Conservation (phyloP, 2,329 filamentous ascomycete species). For the Aspergillus pseudoviridinutans region DNA sequence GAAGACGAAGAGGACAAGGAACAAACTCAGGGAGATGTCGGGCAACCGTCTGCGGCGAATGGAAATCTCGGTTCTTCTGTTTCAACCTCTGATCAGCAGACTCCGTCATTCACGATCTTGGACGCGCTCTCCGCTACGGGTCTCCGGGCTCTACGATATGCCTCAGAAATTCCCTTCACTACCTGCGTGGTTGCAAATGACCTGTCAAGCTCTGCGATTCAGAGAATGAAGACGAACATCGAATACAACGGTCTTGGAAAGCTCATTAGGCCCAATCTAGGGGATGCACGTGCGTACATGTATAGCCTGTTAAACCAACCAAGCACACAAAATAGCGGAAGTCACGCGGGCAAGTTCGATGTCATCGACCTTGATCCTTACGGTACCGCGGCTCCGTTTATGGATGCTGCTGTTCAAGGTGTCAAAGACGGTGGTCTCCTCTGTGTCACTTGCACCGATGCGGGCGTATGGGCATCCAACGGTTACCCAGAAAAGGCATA, state of each 20-base stretch:
- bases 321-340: constrained; percentile 37
- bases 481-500: constrained; percentile 94
- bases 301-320: constrained; percentile 60
- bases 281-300: constrained; percentile 89
- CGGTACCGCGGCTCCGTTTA: constrained; percentile 85
- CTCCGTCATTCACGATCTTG: constrained; percentile 69
- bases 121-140: constrained; percentile 94
- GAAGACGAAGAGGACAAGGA: constrained; percentile 13
- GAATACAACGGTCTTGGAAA: constrained; percentile 72
- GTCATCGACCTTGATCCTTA: constrained; percentile 97
- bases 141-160: constrained; percentile 84
- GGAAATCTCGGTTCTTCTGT: constrained; percentile 8
- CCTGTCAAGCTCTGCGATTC: constrained; percentile 69
- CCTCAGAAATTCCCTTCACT: constrained; percentile 80
- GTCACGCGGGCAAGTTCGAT: constrained; percentile 63
- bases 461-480: constrained; percentile 88
- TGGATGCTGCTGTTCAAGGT: constrained; percentile 85
- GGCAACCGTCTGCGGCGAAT: constrained; percentile 8
- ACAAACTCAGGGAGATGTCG: not conserved
- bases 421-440: constrained; percentile 84
- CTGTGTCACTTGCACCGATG: constrained; percentile 95
- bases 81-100: constrained; percentile 26
- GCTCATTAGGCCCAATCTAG: constrained; percentile 68
- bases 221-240: constrained; percentile 79
- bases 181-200: constrained; percentile 88